A percentile compares a stretch with the other conserved stretches of the same genome.
Evolutionary conservation across 2,329 filamentous ascomycete species (phyloP).

Genomic region (Pyrenophora teres): DNA sequence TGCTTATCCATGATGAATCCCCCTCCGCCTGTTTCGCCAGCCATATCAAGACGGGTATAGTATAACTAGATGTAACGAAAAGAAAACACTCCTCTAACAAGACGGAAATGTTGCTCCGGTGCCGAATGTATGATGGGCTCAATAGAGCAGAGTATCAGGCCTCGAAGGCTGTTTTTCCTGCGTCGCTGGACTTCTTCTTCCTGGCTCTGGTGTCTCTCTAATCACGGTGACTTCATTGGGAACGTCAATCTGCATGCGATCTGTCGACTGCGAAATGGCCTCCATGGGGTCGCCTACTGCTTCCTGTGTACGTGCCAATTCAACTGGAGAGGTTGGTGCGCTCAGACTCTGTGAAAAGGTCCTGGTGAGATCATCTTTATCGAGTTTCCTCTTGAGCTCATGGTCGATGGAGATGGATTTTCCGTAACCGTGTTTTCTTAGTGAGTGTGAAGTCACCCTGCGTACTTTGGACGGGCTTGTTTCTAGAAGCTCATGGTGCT

Average conservation of each 20-base stretch:
- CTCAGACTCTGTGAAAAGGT: neutral
- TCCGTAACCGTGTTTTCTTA: neutral
- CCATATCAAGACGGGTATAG: too few relatives aligned
- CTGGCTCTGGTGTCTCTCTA: slow-evolving; percentile 13
- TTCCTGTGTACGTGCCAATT: neutral
- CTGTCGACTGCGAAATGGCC: slow-evolving; percentile 7
- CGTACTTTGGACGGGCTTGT: neutral
- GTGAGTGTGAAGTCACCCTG: neutral
- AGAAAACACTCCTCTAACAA: too few relatives aligned
- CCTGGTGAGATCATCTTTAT: neutral
- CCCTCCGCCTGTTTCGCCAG: too few relatives aligned
- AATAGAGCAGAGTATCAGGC: neutral
- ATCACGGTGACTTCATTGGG: neutral
- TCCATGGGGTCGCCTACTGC: slow-evolving; percentile 9
- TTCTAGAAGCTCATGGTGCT: neutral
- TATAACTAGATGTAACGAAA: too few relatives aligned
- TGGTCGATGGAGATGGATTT: neutral
- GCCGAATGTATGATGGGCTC: neutral
- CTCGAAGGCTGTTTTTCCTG: slow-evolving; percentile 55
- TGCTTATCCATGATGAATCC: too few relatives aligned
- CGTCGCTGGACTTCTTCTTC: slow-evolving; percentile 46
- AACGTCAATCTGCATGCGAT: slow-evolving; percentile 11
- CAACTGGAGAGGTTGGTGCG: neutral
- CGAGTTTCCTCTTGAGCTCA: neutral
- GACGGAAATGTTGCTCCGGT: too few relatives aligned